Percentiles rank a stretch among this genome's conserved stretches.
Evolutionary conservation across 306 rosid species (phyloP).

Genomic region (Begonia peltatifolia): DNA sequence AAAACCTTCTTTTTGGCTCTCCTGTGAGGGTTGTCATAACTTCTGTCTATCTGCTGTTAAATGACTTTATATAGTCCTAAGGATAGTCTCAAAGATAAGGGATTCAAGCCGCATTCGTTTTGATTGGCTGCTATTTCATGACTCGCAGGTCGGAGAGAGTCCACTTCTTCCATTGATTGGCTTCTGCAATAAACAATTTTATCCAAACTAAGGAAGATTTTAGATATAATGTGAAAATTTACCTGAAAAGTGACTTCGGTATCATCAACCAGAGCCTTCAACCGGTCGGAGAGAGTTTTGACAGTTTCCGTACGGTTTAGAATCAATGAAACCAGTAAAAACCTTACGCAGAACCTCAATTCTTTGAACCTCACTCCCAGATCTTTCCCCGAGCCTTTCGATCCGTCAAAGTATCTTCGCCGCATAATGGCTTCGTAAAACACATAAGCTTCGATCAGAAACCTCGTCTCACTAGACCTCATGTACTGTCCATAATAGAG

Average conservation of each 20-base stretch:
- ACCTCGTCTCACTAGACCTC: slow-evolving; percentile 80
- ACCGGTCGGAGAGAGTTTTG: slow-evolving; percentile 49
- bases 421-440: slow-evolving; percentile 89
- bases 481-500: slow-evolving; percentile 89
- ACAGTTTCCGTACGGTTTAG: slow-evolving; percentile 68
- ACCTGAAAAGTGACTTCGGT: slow-evolving; percentile 68
- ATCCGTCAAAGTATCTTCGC: slow-evolving; percentile 76
- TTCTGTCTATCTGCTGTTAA: too few relatives aligned
- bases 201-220: too few relatives aligned
- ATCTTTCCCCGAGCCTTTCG: slow-evolving; percentile 52
- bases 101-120: too few relatives aligned
- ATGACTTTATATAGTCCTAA: too few relatives aligned
- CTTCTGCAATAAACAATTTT: too few relatives aligned
- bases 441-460: slow-evolving; percentile 73
- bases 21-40: too few relatives aligned
- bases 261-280: slow-evolving; percentile 68
- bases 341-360: slow-evolving; percentile 80
- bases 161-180: too few relatives aligned
- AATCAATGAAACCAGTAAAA: slow-evolving; percentile 68
- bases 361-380: slow-evolving; percentile 85
- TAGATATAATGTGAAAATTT: slow-evolving; percentile 5
- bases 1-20: too few relatives aligned
- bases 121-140: too few relatives aligned
- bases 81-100: too few relatives aligned
- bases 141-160: too few relatives aligned